phyloP scores from a whole-genome alignment of 768 basidiomycete genomes.

The Infundibulicybe gibba region DNA sequence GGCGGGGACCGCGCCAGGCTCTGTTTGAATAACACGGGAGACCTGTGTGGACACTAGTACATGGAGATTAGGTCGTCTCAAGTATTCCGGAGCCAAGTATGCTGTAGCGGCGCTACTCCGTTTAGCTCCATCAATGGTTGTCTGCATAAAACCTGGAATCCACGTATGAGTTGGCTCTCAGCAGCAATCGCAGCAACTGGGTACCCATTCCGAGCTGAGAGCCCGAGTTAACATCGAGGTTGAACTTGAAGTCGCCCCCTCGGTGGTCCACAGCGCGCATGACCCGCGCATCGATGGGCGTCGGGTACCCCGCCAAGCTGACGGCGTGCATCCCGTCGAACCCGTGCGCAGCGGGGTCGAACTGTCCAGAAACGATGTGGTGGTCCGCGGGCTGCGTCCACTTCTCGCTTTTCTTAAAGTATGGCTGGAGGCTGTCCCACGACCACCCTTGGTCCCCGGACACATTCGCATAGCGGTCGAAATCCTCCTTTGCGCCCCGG shows the following conservation, averaged over 20 bases:
- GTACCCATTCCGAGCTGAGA: slow-evolving; percentile 17
- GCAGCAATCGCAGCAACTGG: neutral
- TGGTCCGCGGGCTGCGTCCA: slow-evolving; percentile 23
- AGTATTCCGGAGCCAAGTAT: slow-evolving; percentile 14
- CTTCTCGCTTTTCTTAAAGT: slow-evolving; percentile 27
- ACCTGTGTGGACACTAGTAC: slow-evolving; percentile 12
- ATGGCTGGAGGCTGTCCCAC: slow-evolving; percentile 20
- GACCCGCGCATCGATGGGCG: slow-evolving; percentile 20
- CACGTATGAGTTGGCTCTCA: neutral
- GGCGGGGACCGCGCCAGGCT: slow-evolving; percentile 3
- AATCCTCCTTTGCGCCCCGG: slow-evolving; percentile 10
- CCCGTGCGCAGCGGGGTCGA: slow-evolving; percentile 26
- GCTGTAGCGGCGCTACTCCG: slow-evolving; percentile 18
- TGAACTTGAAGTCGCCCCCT: slow-evolving; percentile 15
- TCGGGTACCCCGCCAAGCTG: slow-evolving; percentile 22
- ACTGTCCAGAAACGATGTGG: slow-evolving; percentile 27
- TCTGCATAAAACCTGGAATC: slow-evolving; percentile 8
- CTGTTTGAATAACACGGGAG: slow-evolving; percentile 11
- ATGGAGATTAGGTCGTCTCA: slow-evolving; percentile 15
- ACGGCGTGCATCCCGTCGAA: slow-evolving; percentile 21
- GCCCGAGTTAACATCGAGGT: slow-evolving; percentile 18
- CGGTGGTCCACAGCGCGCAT: slow-evolving; percentile 27
- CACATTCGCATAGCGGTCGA: slow-evolving; percentile 9
- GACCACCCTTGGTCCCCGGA: slow-evolving; percentile 10
- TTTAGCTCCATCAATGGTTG: slow-evolving; percentile 6